These are phyloP conservation scores for Rhodosorus marinus DNA, from an alignment of 23 red algal genomes.

Conservation along the genomic window DNA sequence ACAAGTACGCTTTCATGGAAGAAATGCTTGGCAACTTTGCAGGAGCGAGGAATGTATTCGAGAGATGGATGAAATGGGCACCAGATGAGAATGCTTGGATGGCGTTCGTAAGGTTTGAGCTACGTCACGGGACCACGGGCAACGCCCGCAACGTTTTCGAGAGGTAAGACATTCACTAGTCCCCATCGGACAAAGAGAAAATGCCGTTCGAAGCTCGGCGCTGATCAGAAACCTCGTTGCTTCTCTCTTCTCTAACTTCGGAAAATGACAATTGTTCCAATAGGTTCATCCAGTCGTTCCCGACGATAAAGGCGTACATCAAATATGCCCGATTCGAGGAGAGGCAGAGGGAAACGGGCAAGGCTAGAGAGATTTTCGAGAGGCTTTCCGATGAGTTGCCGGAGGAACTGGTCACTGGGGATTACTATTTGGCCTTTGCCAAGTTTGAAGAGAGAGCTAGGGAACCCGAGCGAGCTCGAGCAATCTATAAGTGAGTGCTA, in stretches of 20 bases:
- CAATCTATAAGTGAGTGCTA: constrained; percentile 34
- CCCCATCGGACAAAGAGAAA: no score
- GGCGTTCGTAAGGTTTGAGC: constrained; percentile 53
- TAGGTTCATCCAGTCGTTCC: constrained; percentile 24
- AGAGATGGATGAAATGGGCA: constrained; percentile 68
- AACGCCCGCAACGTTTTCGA: constrained; percentile 25
- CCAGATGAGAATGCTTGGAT: constrained; percentile 41
- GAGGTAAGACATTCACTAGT: background rate
- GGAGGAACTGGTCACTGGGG: background rate
- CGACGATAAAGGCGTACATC: constrained; percentile 19
- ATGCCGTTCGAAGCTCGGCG: no score
- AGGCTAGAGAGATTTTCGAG: constrained; percentile 41
- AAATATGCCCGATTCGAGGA: constrained; percentile 54
- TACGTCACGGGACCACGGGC: constrained; percentile 23
- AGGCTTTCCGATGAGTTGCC: constrained; percentile 10
- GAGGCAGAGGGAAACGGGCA: constrained; percentile 3
- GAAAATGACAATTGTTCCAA: no score
- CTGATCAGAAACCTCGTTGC: no score
- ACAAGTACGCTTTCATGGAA: constrained; percentile 79
- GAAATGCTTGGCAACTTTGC: constrained; percentile 41
- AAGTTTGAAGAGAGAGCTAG: constrained; percentile 46
- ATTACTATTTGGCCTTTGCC: constrained; percentile 35
- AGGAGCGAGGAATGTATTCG: constrained; percentile 27
- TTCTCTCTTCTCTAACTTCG: no score
- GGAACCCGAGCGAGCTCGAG: constrained; percentile 32